Percentiles rank a stretch among this genome's conserved stretches.
phyloP scores from a whole-genome alignment of 2,329 filamentous ascomycete species.

The Botrytis deweyae region DNA sequence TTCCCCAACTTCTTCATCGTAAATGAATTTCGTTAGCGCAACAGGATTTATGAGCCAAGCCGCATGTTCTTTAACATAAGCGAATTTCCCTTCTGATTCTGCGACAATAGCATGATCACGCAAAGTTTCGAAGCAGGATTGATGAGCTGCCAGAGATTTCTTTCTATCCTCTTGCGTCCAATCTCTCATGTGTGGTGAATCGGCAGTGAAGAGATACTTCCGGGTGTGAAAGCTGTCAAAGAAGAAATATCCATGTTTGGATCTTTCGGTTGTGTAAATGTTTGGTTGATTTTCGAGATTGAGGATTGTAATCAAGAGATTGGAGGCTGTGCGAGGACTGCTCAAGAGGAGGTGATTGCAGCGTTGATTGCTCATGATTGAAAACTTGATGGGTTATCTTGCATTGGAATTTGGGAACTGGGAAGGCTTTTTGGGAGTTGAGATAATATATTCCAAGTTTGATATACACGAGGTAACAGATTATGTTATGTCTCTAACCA shows the following conservation, averaged over 20 bases:
- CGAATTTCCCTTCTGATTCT: not conserved
- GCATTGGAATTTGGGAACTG: not conserved
- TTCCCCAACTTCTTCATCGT: not conserved
- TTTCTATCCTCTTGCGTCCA: not conserved
- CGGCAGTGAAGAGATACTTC: not conserved
- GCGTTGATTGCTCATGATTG: not conserved
- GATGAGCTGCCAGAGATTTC: not conserved
- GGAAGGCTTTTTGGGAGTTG: not conserved
- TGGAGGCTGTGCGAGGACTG: not conserved
- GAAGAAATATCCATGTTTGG: not conserved
- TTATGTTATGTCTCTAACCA: not conserved
- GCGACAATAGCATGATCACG: not conserved
- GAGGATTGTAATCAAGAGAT: not conserved
- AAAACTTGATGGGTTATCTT: not conserved
- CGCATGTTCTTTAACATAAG: not conserved
- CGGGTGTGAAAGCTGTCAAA: not conserved
- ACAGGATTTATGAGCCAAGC: not conserved
- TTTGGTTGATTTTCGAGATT: not conserved
- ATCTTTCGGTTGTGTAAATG: not conserved
- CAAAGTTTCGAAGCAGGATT: not conserved
- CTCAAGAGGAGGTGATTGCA: not conserved
- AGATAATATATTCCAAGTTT: not conserved
- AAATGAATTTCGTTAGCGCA: not conserved
- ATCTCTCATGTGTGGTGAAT: not conserved
- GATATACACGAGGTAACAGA: not conserved